Conservation (phyloP, 495 filamentous ascomycete species). For the Acidiella bohemica region DNA sequence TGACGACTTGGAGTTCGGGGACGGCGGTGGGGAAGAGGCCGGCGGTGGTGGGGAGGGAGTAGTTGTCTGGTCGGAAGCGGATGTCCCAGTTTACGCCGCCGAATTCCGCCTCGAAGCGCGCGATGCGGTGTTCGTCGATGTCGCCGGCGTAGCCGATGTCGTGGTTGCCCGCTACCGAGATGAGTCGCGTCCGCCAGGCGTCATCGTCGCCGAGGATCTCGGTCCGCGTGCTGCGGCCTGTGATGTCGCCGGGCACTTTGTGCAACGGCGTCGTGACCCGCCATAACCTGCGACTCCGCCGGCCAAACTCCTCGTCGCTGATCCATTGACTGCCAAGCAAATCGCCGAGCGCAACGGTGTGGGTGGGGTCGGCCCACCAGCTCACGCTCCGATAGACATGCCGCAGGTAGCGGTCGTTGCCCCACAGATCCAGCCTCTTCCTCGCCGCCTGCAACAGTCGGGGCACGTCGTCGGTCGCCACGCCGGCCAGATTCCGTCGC, state of each 20-base stretch:
- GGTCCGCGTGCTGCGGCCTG: constrained; percentile 18
- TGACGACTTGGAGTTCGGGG: constrained; percentile 63
- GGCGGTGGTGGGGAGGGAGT: not conserved
- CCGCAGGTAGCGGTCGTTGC: constrained; percentile 89
- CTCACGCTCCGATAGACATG: constrained; percentile 79
- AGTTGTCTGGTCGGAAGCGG: constrained; percentile 42
- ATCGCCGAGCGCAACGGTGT: constrained; percentile 81
- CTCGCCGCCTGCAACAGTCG: constrained; percentile 45
- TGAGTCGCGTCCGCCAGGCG: constrained; percentile 59
- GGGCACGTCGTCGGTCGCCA: constrained; percentile 52
- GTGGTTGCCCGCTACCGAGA: constrained; percentile 88
- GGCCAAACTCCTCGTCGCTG: constrained; percentile 63
- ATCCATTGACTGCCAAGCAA: constrained; percentile 96
- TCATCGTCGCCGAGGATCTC: constrained; percentile 40
- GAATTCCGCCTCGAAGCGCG: constrained; percentile 69
- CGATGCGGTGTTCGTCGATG: constrained; percentile 52
- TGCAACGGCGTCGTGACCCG: constrained; percentile 57
- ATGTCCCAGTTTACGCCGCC: constrained; percentile 81
- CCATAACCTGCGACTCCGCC: constrained; percentile 66
- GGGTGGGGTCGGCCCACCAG: constrained; percentile 72
- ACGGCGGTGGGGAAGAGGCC: constrained; percentile 12
- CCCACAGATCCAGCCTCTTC: constrained; percentile 75
- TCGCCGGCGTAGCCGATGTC: constrained; percentile 95
- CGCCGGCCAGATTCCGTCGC: constrained; percentile 18
- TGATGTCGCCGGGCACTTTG: constrained; percentile 35